Conservation (phyloP, 371 early-diverging fungal species). For the Lichtheimia hyalospora region DNA sequence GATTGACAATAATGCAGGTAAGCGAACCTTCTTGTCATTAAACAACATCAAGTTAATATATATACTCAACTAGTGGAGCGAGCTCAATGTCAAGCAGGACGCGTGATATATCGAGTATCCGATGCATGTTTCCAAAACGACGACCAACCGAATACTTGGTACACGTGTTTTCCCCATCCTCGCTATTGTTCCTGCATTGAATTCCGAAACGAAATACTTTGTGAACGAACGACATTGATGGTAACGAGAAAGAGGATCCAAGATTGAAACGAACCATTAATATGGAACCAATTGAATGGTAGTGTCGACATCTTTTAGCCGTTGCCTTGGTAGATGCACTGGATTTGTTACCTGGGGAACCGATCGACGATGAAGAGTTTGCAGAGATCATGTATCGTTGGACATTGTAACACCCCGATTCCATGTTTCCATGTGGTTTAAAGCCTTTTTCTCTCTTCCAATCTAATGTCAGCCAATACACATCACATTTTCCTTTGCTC, state of each 20-base stretch:
- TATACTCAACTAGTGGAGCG: constrained; percentile 1
- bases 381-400: constrained; percentile 22
- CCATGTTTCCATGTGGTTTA: not conserved
- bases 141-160: not conserved
- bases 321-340: constrained; percentile 15
- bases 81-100: constrained; percentile 14
- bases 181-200: constrained; percentile 21
- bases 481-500: not conserved
- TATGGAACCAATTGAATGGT: not conserved
- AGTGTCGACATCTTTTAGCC: constrained; percentile 29
- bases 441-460: constrained; percentile 2
- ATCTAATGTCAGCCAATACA: constrained; percentile 6
- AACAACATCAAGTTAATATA: not conserved
- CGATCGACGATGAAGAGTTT: constrained; percentile 17
- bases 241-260: constrained; percentile 5
- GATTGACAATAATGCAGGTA: constrained; percentile 24
- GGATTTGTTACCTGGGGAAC: not conserved
- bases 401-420: constrained; percentile 1
- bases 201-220: constrained; percentile 13
- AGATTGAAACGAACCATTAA: not conserved
- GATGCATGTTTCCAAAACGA: constrained; percentile 10
- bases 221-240: constrained; percentile 4
- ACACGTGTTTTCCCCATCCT: constrained; percentile 20
- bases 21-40: not conserved
- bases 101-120: constrained; percentile 20